Conservation (phyloP, 441 rosid species). For the Gossypium aridum region DNA sequence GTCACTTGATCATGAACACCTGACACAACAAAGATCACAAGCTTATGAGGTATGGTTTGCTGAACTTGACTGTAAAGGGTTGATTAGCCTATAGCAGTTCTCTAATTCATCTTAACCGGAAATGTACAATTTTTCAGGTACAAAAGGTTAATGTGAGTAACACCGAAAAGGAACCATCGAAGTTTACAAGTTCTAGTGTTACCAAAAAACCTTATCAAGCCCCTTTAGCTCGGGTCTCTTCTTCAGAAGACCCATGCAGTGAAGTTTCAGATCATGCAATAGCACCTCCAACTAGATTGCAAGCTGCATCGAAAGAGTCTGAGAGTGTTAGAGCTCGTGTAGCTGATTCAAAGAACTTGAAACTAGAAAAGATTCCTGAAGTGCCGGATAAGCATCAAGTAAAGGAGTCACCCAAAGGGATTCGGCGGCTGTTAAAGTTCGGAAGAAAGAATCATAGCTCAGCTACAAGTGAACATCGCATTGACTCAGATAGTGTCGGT, state of each 20-base stretch:
- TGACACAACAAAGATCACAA: slow-evolving; percentile 23
- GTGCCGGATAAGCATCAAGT: slow-evolving; percentile 45
- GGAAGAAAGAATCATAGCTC: slow-evolving; percentile 67
- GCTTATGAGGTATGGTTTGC: slow-evolving; percentile 32
- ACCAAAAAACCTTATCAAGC: slow-evolving; percentile 65
- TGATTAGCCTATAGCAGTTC: neutral
- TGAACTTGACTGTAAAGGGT: neutral
- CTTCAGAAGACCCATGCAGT: slow-evolving; percentile 67
- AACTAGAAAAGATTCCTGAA: slow-evolving; percentile 62
- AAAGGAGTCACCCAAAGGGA: slow-evolving; percentile 75
- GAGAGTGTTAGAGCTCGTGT: slow-evolving; percentile 44
- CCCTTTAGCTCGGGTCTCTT: slow-evolving; percentile 80
- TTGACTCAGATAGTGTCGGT: slow-evolving; percentile 31
- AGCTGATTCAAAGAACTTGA: slow-evolving; percentile 35
- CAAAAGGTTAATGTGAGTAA: slow-evolving; percentile 32
- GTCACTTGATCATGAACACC: slow-evolving; percentile 32
- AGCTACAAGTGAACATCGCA: slow-evolving; percentile 34
- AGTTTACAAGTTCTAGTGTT: slow-evolving; percentile 25
- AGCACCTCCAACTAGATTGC: slow-evolving; percentile 48
- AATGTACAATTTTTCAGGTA: slow-evolving; percentile 36
- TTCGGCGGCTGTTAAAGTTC: slow-evolving; percentile 70
- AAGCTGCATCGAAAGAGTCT: slow-evolving; percentile 23
- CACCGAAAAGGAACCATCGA: slow-evolving; percentile 36
- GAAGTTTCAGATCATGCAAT: slow-evolving; percentile 46
- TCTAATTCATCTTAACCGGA: neutral